A percentile compares a stretch with the other conserved stretches of the same genome.
These are phyloP conservation scores for Lipomyces spencermartinsiae DNA, from an alignment of 805 yeast species.

Conservation along the genomic window DNA sequence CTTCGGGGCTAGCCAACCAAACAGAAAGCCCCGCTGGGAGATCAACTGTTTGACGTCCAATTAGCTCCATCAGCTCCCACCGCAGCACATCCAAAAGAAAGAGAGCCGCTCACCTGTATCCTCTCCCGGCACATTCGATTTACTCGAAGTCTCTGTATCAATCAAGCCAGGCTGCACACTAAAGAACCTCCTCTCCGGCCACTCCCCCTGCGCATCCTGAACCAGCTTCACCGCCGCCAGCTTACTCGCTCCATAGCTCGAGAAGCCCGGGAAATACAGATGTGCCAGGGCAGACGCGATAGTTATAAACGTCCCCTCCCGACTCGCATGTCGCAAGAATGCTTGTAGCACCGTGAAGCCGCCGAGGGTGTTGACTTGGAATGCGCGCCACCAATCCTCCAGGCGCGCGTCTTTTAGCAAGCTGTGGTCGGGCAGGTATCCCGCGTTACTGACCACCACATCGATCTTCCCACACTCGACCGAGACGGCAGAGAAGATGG, in stretches of 20 bases:
- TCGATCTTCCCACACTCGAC: constrained; percentile 4
- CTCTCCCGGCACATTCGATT: constrained; percentile 11
- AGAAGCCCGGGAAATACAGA: not conserved
- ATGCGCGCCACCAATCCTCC: constrained; percentile 10
- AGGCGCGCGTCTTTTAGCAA: not conserved
- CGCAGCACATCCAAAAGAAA: not conserved
- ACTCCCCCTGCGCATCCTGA: not conserved
- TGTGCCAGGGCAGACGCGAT: constrained; percentile 8
- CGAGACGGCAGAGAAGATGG: not conserved
- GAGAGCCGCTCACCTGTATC: not conserved
- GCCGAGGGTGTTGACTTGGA: constrained; percentile 9
- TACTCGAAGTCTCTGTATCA: constrained; percentile 2
- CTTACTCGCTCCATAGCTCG: constrained; percentile 6
- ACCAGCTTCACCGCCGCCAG: constrained; percentile 6
- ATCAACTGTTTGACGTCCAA: not conserved
- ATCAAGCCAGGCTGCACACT: constrained; percentile 10
- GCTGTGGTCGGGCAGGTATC: constrained; percentile 4
- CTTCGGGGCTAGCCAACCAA: constrained; percentile 10
- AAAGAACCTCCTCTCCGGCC: constrained; percentile 5
- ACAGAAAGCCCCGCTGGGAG: constrained; percentile 9
- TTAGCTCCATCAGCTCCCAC: constrained; percentile 2
- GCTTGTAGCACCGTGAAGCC: constrained; percentile 5
- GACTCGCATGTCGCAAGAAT: not conserved
- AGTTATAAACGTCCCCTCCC: constrained; percentile 1
- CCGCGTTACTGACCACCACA: constrained; percentile 11